Conservation (phyloP, 345 rosid species). For the Rhodomyrtus tomentosa region DNA sequence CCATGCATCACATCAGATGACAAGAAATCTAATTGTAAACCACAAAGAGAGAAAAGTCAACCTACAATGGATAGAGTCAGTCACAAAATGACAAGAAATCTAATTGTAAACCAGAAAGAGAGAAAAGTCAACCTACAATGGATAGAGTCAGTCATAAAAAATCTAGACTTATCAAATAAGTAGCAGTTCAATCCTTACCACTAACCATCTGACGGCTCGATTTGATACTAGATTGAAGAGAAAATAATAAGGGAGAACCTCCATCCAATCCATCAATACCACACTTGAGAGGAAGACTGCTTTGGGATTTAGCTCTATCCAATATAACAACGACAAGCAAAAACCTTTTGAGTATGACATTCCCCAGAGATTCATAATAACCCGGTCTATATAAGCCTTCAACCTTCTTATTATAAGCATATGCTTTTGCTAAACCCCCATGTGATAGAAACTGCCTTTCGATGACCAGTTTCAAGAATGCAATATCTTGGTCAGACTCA, state of each 20-base stretch:
- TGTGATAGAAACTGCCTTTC: conserved; percentile 75
- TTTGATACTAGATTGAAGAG: conserved; percentile 42
- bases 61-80: conserved; percentile 3
- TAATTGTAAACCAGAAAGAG: conserved; percentile 22
- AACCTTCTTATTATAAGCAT: conserved; percentile 87
- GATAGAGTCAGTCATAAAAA: conserved; percentile 7
- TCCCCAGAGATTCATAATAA: conserved; percentile 80
- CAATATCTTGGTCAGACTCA: conserved; percentile 39
- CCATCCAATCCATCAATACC: conserved; percentile 95
- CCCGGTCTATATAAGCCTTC: conserved; percentile 92
- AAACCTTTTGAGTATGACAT: conserved; percentile 71
- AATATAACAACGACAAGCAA: conserved; percentile 67
- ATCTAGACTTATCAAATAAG: neutral
- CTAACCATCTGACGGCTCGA: conserved; percentile 69
- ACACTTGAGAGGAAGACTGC: conserved; percentile 61
- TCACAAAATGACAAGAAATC: conserved; percentile 49
- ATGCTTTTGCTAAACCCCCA: conserved; percentile 56
- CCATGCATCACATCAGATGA: conserved; percentile 90
- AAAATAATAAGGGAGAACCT: conserved; percentile 78
- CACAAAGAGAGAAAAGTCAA: conserved; percentile 20
- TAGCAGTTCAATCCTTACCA: conserved; percentile 31
- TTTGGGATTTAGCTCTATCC: conserved; percentile 71
- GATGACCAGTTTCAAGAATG: conserved; percentile 67
- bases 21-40: conserved; percentile 49
- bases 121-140: conserved; percentile 18